Base-by-base conservation (phyloP, 2,329 filamentous ascomycete genomes). In the Venturia effusa region DNA sequence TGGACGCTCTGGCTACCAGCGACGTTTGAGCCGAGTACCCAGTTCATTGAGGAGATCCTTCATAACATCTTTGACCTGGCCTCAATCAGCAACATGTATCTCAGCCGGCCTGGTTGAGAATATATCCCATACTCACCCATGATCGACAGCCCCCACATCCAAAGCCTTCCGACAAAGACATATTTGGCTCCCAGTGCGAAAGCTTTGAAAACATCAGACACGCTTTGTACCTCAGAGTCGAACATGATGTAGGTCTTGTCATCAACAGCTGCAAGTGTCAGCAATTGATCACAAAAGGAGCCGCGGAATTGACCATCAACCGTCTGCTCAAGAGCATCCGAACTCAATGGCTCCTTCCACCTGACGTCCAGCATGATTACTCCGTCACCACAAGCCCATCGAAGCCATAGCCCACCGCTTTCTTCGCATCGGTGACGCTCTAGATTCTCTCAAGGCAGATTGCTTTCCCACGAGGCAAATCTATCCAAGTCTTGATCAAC, bases 371-470 rank as follows among this genome's bases (percentile, higher is more conserved):
- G 87, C 88, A 71, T 91, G 88, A 68, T 91, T 91, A 17, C 81
- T 84, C n/a, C n/a, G n/a, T n/a, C 1, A 90, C 77, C 1, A 90
- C 80, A 59, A 91, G 88, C 0, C 84, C 88, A 67, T 90, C 83
- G 3, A 83, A 82, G 0, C 85, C 86, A 15, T 79, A 70, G 61
- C 87, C 79, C 41, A 85, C 79, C 1, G 84, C 84, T 67, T 77
- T 79, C 62, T 79, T 76, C 17, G 87, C 87, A 72, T 91, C 88
- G 48, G 78, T 77, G 0, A 83, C 81, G 17, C 81, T 83, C 75
- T 90, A 86, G n/a, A 91, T 83, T 0, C 88, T 88, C 73, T 90
- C 91, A 32, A 90, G 72, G 60, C 67, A 86, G 75, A 77, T 90
- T 68, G 69, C 85, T 76, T 81, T 80, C 8, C 84, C 78, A 0